phyloP scores from a whole-genome alignment of 1,139 yeast genomes.

The Sugiyamaella castrensis region DNA sequence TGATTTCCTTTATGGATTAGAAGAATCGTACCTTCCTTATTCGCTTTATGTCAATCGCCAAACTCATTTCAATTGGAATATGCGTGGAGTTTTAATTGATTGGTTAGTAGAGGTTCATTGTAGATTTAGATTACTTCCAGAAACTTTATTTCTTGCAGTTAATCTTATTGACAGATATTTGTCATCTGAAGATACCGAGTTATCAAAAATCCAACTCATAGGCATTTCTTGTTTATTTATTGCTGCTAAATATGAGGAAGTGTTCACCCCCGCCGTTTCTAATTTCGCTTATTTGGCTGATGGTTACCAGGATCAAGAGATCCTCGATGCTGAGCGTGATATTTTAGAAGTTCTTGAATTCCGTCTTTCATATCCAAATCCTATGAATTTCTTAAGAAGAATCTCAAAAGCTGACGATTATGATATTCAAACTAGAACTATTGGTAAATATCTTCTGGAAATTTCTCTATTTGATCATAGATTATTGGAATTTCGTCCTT shows the following conservation, averaged over 20 bases:
- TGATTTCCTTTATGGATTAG: conserved; percentile 71
- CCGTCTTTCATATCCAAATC: conserved; percentile 85
- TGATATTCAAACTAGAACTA: conserved; percentile 86
- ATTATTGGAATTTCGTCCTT: conserved; percentile 75
- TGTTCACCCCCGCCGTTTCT: conserved; percentile 82
- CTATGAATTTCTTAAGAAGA: conserved; percentile 89
- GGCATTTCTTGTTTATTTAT: conserved; percentile 90
- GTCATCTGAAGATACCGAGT: conserved; percentile 73
- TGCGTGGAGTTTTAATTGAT: conserved; percentile 87
- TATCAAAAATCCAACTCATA: conserved; percentile 80
- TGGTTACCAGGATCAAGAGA: conserved; percentile 79
- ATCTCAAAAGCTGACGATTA: conserved; percentile 94
- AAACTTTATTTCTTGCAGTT: conserved; percentile 82
- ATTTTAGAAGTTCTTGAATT: conserved; percentile 73
- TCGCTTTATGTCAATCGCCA: conserved; percentile 72
- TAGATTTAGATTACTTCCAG: conserved; percentile 83
- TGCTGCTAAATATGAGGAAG: conserved; percentile 95
- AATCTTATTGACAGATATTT: conserved; percentile 90
- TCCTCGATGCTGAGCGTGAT: conserved; percentile 81
- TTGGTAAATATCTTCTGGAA: conserved; percentile 86
- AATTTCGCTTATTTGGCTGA: conserved; percentile 89
- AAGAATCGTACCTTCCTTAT: conserved; percentile 73
- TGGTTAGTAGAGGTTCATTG: conserved; percentile 94
- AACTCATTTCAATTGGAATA: conserved; percentile 54
- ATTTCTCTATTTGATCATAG: conserved; percentile 77